Evolutionary conservation across 139 green algal species (phyloP), one percentile per base, ranked within the genome.

Genomic region (Coelastrella sp.): DNA sequence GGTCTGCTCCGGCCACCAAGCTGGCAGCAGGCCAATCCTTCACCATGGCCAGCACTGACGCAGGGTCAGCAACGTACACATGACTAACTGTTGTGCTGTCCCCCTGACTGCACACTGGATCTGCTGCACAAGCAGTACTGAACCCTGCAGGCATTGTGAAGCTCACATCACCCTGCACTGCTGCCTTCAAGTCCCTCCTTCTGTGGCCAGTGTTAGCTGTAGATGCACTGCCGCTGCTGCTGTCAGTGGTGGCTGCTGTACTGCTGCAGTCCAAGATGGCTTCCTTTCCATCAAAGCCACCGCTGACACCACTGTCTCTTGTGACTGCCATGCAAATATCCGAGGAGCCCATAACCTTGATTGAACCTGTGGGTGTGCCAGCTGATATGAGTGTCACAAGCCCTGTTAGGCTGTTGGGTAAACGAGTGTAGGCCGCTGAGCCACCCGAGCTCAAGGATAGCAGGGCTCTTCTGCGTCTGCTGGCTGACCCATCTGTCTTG

Each of bases 271-370:
- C 76, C 27, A 82, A 24, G 12, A 11, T 60, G 9, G 65, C 14
- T 9, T n/a, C 12, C 25, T 63, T 82, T n/a, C 76, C 76, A 60
- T 84, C 78, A 9, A 68, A 24, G 56, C 7, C 78, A 59, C 49
- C 78, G 12, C 10, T 14, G 10, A 20, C 12, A 59, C 8, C 78
- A 59, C 25, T 25, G 11, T 60, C 76, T 15, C 78, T 35, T n/a
- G 78, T 17, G 7, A 84, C 78, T 27, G 78, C 49, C 12, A 84
- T n/a, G 49, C 78, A 84, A 17, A 84, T 66, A 10, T 84, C 78
- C 7, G 10, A 10, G 9, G 78, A 84, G 1, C 78, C 78, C 8
- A 49, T 35, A 35, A 68, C 8, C 56, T 17, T 84, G 49, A 56
- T 84, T 9, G 49, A 35, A 17, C 78, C 78, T 7, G 24, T 11